Percentiles rank a stretch among this genome's conserved stretches.
Conservation (phyloP, 2,329 filamentous ascomycete species). For the Talaromyces piceae region DNA sequence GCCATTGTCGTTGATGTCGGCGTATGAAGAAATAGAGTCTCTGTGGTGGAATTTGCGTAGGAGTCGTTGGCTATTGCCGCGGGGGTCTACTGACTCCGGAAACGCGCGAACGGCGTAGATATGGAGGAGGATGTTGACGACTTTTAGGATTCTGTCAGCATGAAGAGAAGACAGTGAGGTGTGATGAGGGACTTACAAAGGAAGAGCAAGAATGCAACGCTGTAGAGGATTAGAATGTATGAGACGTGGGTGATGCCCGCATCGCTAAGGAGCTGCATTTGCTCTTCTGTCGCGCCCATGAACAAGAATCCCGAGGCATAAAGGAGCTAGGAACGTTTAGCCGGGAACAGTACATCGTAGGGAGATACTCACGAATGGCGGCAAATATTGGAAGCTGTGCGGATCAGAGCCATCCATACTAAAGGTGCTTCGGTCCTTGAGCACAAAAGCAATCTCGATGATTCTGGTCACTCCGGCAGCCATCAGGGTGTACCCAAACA, state of each 20-base stretch:
- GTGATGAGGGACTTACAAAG: conserved; percentile 52
- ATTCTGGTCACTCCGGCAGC: conserved; percentile 74
- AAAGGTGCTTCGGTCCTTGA: conserved; percentile 62
- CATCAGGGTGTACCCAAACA: conserved; percentile 96
- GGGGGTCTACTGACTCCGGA: conserved; percentile 27
- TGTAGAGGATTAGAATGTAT: conserved; percentile 87
- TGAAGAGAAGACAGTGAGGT: conserved; percentile 3
- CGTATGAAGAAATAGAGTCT: conserved; percentile 17
- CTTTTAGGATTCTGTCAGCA: conserved; percentile 26
- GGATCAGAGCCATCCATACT: conserved; percentile 61
- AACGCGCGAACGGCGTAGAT: conserved; percentile 65
- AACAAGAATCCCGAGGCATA: conserved; percentile 93
- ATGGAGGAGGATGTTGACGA: conserved; percentile 76
- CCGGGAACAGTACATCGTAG: conserved; percentile 12
- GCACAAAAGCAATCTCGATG: conserved; percentile 83
- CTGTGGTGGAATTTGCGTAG: conserved; percentile 4
- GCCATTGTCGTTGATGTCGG: conserved; percentile 29
- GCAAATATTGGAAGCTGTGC: conserved; percentile 65
- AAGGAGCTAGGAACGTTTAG: conserved; percentile 57
- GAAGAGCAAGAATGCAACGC: conserved; percentile 81
- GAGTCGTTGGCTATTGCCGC: conserved; percentile 4
- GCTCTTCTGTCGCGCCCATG: conserved; percentile 95
- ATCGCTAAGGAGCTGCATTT: conserved; percentile 70
- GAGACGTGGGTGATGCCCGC: conserved; percentile 80
- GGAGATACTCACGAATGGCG: conserved; percentile 56